These are phyloP conservation scores for Geranium brycei DNA, from an alignment of 345 rosid species.

Conservation along the genomic window DNA sequence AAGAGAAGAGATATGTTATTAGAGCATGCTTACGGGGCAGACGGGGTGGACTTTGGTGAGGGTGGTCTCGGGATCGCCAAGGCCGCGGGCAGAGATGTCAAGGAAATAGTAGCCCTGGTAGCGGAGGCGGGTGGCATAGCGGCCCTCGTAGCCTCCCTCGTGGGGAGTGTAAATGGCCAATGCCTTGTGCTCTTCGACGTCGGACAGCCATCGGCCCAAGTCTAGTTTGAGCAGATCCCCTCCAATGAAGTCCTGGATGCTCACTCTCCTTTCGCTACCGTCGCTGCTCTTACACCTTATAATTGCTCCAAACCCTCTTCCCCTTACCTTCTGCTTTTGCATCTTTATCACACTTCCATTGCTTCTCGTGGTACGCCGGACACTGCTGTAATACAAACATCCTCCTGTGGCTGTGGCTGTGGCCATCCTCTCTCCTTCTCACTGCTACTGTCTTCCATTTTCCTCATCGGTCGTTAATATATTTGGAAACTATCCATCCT, in stretches of 20 bases:
- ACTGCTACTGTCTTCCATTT: no score
- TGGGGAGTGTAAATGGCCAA: conserved; percentile 81
- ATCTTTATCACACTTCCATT: no score
- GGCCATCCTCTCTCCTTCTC: no score
- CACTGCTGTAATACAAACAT: no score
- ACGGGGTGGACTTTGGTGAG: conserved; percentile 79
- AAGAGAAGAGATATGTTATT: no score
- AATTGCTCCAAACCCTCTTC: neutral
- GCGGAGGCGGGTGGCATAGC: conserved; percentile 57
- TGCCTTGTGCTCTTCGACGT: conserved; percentile 80
- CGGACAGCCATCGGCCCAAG: conserved; percentile 63
- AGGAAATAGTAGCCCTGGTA: conserved; percentile 82
- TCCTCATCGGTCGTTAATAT: no score
- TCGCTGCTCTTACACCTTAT: neutral
- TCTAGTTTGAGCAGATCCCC: conserved; percentile 67
- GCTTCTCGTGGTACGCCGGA: no score
- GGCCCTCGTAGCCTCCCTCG: conserved; percentile 92
- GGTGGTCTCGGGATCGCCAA: conserved; percentile 88
- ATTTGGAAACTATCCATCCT: neutral
- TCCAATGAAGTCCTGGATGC: conserved; percentile 65
- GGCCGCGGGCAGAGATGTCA: conserved; percentile 84
- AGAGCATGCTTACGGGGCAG: conserved; percentile 74
- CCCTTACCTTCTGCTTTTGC: no score
- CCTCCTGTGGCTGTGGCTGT: no score
- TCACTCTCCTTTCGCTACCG: conserved; percentile 19